Evolutionary conservation across 768 basidiomycete species (phyloP).

Genomic region (Podaxis sp.): DNA sequence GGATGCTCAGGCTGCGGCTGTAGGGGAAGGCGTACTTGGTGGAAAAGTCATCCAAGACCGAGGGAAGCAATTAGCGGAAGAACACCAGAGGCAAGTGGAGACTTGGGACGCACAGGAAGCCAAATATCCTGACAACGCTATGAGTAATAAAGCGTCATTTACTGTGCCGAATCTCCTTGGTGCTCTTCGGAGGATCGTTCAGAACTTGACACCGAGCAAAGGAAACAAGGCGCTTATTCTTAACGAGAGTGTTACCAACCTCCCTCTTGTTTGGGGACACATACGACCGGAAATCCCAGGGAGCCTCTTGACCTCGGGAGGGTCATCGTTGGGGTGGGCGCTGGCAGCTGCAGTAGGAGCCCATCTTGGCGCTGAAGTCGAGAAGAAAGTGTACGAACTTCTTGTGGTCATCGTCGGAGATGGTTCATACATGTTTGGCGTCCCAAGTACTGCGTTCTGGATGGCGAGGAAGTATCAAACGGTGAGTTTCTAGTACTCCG

Average conservation of each 20-base stretch:
- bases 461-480: constrained; percentile 70
- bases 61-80: constrained; percentile 8
- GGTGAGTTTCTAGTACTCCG: constrained; percentile 33
- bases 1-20: constrained; percentile 22
- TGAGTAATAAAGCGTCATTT: constrained; percentile 16
- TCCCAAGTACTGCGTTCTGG: constrained; percentile 70
- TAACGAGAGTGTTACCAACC: constrained; percentile 67
- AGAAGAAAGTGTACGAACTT: constrained; percentile 43
- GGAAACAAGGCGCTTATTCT: constrained; percentile 45
- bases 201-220: constrained; percentile 35
- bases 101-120: constrained; percentile 5
- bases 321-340: constrained; percentile 68
- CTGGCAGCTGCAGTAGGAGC: constrained; percentile 66
- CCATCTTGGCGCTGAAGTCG: constrained; percentile 40
- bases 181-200: constrained; percentile 43
- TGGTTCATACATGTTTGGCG: constrained; percentile 66
- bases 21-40: constrained; percentile 25
- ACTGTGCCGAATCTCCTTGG: constrained; percentile 52
- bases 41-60: constrained; percentile 14
- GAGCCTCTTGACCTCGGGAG: constrained; percentile 55
- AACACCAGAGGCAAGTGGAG: neutral
- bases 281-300: constrained; percentile 52
- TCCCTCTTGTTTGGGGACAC: constrained; percentile 54
- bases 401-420: constrained; percentile 65
- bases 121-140: neutral